These are phyloP conservation scores for Trichomonascaceae sp. DNA, from an alignment of 1,139 yeast species.

Conservation along the genomic window DNA sequence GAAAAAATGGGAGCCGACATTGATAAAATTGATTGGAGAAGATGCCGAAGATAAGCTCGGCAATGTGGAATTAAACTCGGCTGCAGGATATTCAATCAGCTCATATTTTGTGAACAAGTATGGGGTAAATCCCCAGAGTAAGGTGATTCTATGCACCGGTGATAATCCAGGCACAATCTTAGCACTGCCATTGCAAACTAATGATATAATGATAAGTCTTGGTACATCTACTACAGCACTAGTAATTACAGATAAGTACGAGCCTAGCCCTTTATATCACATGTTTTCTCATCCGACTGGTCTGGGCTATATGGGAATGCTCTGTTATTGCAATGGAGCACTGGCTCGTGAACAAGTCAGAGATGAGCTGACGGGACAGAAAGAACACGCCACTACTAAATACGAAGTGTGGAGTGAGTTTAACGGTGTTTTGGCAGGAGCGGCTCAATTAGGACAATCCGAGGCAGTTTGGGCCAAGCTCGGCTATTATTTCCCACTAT, in stretches of 20 bases:
- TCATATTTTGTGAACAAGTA: constrained; percentile 57
- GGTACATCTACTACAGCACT: constrained; percentile 90
- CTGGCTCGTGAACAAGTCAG: constrained; percentile 76
- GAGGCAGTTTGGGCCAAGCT: constrained; percentile 35
- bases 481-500: constrained; percentile 81
- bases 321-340: constrained; percentile 89
- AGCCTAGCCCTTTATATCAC: constrained; percentile 78
- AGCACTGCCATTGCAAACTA: constrained; percentile 68
- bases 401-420: constrained; percentile 54
- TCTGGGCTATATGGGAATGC: constrained; percentile 85
- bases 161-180: constrained; percentile 87
- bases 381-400: constrained; percentile 29
- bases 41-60: constrained; percentile 42
- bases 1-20: constrained; percentile 46
- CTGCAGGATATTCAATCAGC: constrained; percentile 43
- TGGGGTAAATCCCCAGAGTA: constrained; percentile 51
- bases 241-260: constrained; percentile 68
- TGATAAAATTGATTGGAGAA: constrained; percentile 37
- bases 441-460: constrained; percentile 18
- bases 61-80: constrained; percentile 33
- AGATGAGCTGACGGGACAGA: constrained; percentile 50
- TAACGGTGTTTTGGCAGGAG: constrained; percentile 36
- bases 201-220: constrained; percentile 73
- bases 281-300: constrained; percentile 78
- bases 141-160: constrained; percentile 69